Evolutionary conservation across 2,329 filamentous ascomycete species (phyloP), one percentile per base, ranked within the genome.

Genomic region (Didymosphaeria variabile): DNA sequence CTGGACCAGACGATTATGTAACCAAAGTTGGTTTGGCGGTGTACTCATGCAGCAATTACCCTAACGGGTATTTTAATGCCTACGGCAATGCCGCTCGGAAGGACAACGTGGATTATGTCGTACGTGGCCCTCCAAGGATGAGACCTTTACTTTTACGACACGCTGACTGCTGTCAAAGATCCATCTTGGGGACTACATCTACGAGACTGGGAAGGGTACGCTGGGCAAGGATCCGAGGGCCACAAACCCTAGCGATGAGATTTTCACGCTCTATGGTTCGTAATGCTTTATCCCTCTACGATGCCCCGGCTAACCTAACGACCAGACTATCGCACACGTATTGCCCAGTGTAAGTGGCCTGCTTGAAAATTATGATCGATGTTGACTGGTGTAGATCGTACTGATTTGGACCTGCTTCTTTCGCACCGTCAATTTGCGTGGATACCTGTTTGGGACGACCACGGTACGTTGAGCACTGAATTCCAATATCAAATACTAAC

Each of bases 21-120:
- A 78, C 82, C 1, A 77, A 83, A 10, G 78, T 91, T 59, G 86
- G 81, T 40, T 80, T 91, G 58, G 89, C 88, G 2, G 84, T 92
- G 0, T 91, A 88, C 72, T 91, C 88, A 2, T 91, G 90, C 79
- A 84, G 81, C 67, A 91, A 91, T 75, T 91, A 84, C 66, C 87
- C 77, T 1, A 78, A 78, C 62, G 80, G 80, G 7, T 81, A 79
- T 57, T 82, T 82, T 66, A 82, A 81, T 50, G 78, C 74, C 0
- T 81, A 81, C 38, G 79, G 79, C 10, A 80, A 80, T 57, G 73
- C 77, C 31, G 79, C 76, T n/a, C 72, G 78, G 1, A 74, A 74
- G 51, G 79, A 57, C 29, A 64, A 61, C 7, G 38, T 65, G 21
- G 55, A 66, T 29, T 62, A 61, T 44, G 52, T 64, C 15, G 49